phyloP scores from a whole-genome alignment of 306 rosid genomes.

The Pterocarpus santalinus region DNA sequence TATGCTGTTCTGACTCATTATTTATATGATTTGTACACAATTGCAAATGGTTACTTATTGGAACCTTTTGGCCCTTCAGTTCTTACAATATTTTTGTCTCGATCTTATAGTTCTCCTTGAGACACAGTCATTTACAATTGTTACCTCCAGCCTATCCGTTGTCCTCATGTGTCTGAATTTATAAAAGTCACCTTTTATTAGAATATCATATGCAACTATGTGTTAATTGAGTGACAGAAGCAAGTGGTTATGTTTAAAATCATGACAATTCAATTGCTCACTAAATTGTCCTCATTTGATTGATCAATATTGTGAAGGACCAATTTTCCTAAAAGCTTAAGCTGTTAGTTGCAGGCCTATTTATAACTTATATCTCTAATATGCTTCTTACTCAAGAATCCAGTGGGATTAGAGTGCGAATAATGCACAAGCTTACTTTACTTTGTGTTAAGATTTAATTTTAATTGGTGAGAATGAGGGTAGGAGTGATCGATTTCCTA shows the following conservation, averaged over 20 bases:
- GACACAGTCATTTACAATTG: not conserved
- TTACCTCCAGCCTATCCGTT: not conserved
- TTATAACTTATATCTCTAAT: not conserved
- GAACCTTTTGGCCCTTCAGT: conserved; percentile 10
- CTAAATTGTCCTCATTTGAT: not conserved
- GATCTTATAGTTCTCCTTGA: conserved; percentile 7
- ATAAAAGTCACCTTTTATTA: not conserved
- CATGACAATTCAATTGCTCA: conserved; percentile 7
- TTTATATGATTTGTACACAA: conserved; percentile 10
- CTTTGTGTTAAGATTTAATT: not conserved
- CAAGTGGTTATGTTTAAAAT: not conserved
- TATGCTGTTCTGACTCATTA: not conserved
- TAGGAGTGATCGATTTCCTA: not conserved
- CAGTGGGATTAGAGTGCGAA: conserved; percentile 16
- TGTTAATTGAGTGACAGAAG: not conserved
- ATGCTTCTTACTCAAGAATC: not conserved
- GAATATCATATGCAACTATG: conserved; percentile 10
- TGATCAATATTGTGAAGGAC: conserved; percentile 17
- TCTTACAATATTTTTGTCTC: not conserved
- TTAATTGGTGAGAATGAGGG: conserved; percentile 17
- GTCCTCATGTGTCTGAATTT: not conserved
- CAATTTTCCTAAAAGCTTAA: conserved; percentile 6
- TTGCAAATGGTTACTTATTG: conserved; percentile 10
- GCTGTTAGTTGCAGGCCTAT: not conserved
- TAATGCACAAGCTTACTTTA: conserved; percentile 19